Conservation (phyloP, 2,329 filamentous ascomycete species). For the Paecilomyces sp. region DNA sequence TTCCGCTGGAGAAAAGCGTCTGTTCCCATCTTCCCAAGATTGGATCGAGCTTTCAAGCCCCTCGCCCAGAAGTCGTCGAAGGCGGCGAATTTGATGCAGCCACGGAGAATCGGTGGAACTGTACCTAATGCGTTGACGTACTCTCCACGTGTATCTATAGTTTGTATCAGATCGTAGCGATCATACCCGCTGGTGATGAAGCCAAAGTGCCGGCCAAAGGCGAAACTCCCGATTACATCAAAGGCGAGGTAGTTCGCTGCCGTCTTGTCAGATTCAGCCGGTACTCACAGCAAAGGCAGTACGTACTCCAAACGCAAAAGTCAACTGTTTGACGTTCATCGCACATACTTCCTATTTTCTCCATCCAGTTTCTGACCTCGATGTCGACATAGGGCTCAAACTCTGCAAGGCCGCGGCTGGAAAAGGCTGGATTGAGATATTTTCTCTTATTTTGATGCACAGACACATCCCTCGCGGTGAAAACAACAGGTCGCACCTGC, state of each 20-base stretch:
- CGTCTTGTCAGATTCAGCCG: not conserved
- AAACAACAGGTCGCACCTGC: conserved; percentile 9
- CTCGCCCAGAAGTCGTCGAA: conserved; percentile 4
- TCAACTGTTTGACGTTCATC: too few species aligned
- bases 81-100: not conserved
- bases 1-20: conserved; percentile 2
- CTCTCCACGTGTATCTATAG: too few species aligned
- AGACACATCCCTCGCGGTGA: conserved; percentile 1
- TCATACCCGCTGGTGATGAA: conserved; percentile 4
- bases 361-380: not conserved
- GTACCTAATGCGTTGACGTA: too few species aligned
- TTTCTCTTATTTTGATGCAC: conserved; percentile 13
- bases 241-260: conserved; percentile 6
- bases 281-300: too few species aligned
- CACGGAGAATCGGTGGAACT: too few species aligned
- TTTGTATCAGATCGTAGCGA: conserved; percentile 2
- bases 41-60: not conserved
- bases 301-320: too few species aligned
- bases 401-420: conserved; percentile 2
- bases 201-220: conserved; percentile 5
- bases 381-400: conserved; percentile 4
- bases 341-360: too few species aligned
- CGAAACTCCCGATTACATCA: conserved; percentile 4
- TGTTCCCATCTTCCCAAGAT: conserved; percentile 1
- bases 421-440: conserved; percentile 7